Evolutionary conservation across 148 eudicot species (phyloP).

Genomic region (Vaccinium corymbosum): DNA sequence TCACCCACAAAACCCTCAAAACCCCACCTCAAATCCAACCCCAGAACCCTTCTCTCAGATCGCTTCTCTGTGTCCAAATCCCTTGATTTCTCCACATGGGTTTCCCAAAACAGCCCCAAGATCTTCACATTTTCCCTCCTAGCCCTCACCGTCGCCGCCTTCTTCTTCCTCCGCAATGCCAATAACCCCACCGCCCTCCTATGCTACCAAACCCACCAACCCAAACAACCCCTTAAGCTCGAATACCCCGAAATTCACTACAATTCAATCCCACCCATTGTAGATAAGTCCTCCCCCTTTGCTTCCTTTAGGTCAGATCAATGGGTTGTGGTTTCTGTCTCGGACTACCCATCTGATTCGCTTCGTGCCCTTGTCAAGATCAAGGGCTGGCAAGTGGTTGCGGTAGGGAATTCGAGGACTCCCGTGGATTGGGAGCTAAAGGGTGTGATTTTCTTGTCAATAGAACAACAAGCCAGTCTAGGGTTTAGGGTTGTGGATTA

Average conservation of each 20-base stretch:
- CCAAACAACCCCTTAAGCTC: background rate
- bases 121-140: slow-evolving; percentile 19
- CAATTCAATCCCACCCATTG: slow-evolving; percentile 25
- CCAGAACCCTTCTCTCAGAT: slow-evolving; percentile 4
- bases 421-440: slow-evolving; percentile 34
- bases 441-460: slow-evolving; percentile 32
- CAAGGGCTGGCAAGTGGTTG: slow-evolving; percentile 38
- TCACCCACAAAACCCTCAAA: slow-evolving; percentile 17
- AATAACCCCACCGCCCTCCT: slow-evolving; percentile 29
- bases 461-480: slow-evolving; percentile 30
- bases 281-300: slow-evolving; percentile 23
- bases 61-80: slow-evolving; percentile 22
- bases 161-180: slow-evolving; percentile 29
- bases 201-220: slow-evolving; percentile 21
- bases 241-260: slow-evolving; percentile 27
- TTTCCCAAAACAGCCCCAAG: slow-evolving; percentile 20
- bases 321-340: slow-evolving; percentile 32
- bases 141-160: slow-evolving; percentile 27
- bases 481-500: slow-evolving; percentile 32
- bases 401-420: slow-evolving; percentile 29
- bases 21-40: slow-evolving; percentile 15
- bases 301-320: slow-evolving; percentile 23
- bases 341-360: slow-evolving; percentile 28
- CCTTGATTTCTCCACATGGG: slow-evolving; percentile 26
- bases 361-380: slow-evolving; percentile 18